A percentile compares a stretch with the other conserved stretches of the same genome.
phyloP scores from a whole-genome alignment of 768 basidiomycete species.

The Auricularia sp. region DNA sequence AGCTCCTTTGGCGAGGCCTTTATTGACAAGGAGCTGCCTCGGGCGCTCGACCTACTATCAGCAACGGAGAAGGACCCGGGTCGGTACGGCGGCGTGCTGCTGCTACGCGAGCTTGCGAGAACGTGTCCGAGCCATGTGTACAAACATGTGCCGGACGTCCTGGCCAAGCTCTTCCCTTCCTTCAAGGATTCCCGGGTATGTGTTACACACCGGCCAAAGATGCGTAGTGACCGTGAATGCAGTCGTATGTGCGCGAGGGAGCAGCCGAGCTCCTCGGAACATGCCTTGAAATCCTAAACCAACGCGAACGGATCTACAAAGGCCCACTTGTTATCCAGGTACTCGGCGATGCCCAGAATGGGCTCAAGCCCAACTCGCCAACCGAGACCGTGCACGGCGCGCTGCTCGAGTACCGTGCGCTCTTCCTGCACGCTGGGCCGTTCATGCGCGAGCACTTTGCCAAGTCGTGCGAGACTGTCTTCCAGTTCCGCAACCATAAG shows the following conservation, averaged over 20 bases:
- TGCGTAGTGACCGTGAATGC: not conserved
- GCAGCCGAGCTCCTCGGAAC: slow-evolving; percentile 90
- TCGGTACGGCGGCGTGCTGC: slow-evolving; percentile 87
- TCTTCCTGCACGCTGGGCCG: slow-evolving; percentile 87
- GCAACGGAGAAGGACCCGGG: slow-evolving; percentile 71
- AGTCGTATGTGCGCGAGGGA: slow-evolving; percentile 77
- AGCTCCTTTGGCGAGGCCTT: slow-evolving; percentile 79
- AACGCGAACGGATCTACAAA: slow-evolving; percentile 55
- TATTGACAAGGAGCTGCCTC: slow-evolving; percentile 82
- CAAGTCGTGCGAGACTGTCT: slow-evolving; percentile 81
- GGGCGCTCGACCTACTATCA: slow-evolving; percentile 71
- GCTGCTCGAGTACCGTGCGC: slow-evolving; percentile 80
- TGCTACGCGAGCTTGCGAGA: slow-evolving; percentile 85
- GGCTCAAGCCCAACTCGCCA: slow-evolving; percentile 67
- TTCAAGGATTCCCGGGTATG: slow-evolving; percentile 73
- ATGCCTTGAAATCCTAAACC: slow-evolving; percentile 79
- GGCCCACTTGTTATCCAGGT: slow-evolving; percentile 65
- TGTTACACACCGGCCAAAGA: not conserved
- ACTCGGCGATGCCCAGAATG: slow-evolving; percentile 63
- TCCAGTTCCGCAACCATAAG: slow-evolving; percentile 78
- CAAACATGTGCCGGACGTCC: slow-evolving; percentile 75
- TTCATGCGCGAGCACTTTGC: slow-evolving; percentile 84
- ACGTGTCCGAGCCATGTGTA: slow-evolving; percentile 85
- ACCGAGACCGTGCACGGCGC: slow-evolving; percentile 86
- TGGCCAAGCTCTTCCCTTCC: slow-evolving; percentile 88